Base-by-base conservation (phyloP, 1,284 basidiomycete species). In the Salmacisia buchloeana region DNA sequence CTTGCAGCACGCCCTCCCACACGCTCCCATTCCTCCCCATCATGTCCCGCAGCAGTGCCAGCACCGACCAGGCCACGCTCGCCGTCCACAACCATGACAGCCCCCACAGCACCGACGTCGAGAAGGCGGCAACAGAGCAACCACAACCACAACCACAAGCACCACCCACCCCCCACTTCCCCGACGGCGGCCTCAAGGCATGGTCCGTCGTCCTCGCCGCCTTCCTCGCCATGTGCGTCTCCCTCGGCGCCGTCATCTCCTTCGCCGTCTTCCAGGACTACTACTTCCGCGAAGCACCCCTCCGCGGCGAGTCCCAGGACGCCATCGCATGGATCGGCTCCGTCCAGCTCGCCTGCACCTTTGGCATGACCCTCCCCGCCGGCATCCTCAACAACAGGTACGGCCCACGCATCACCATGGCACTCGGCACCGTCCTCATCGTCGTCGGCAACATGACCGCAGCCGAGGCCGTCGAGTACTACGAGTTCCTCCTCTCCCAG, bases 321-420 rank as follows among this genome's bases (percentile, higher is more conserved):
- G 58, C 58, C 10, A 59, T 59, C 27, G 58, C 58, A 18, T 59
- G 58, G 58, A 59, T 59, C 58, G 58, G 58, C n/a, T 36, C 33
- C 58, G 41, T 59, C 25, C 58, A 59, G 29, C 29, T 59, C 21
- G 33, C 33, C n/a, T 35, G 58, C 38, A 33, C 41, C 25, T 59
- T 59, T 31, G 58, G 58, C 0, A 36, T 59, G 33, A 38, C 33
- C 5, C 23, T 43, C 6, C 58, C 58, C 38, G 58, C 58, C 21
- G 58, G 58, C 27, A 35, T 59, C 0, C 38, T 59, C 27, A 35
- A 36, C 29, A 38, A 59, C 58, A 18, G 25, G 2, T 59, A 39
- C 18, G 58, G 58, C 4, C 38, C 58, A 23, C 15, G 29, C 3
- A 31, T 38, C 38, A 41, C 58, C 29, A 27, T 34, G 9, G 10